These are phyloP conservation scores for Bipolaris cookei DNA, from an alignment of 2,329 filamentous ascomycete genomes.

Conservation along the genomic window DNA sequence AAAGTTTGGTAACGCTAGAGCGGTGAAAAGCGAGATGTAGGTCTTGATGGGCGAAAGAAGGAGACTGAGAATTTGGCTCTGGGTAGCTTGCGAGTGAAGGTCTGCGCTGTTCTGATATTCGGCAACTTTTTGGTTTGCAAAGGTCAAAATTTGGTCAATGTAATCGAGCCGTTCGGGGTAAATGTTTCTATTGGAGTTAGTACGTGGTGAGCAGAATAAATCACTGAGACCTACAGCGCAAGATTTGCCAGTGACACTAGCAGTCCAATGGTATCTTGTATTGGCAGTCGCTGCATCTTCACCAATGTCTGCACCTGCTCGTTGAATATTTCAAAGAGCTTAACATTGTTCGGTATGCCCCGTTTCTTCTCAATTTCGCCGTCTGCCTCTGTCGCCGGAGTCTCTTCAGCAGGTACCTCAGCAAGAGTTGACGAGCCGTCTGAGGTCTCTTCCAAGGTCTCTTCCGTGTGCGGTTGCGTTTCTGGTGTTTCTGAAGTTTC, in stretches of 20 bases:
- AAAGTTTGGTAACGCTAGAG: slow-evolving; percentile 88
- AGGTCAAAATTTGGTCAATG: slow-evolving; percentile 90
- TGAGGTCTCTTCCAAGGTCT: slow-evolving; percentile 39
- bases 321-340: slow-evolving; percentile 97
- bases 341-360: slow-evolving; percentile 76
- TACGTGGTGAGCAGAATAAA: background rate
- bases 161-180: slow-evolving; percentile 93
- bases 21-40: slow-evolving; percentile 96
- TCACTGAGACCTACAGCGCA: slow-evolving; percentile 65
- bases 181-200: slow-evolving; percentile 68
- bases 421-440: slow-evolving; percentile 37
- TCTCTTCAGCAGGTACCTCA: slow-evolving; percentile 40
- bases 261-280: slow-evolving; percentile 92
- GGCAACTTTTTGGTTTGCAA: slow-evolving; percentile 82
- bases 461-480: slow-evolving; percentile 33
- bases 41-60: slow-evolving; percentile 89
- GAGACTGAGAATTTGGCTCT: slow-evolving; percentile 86
- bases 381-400: slow-evolving; percentile 48
- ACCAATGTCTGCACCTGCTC: slow-evolving; percentile 93
- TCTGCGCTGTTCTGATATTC: slow-evolving; percentile 96
- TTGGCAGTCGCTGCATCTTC: slow-evolving; percentile 85
- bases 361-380: slow-evolving; percentile 55
- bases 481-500: slow-evolving; percentile 30
- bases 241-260: slow-evolving; percentile 93
- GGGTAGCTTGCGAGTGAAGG: slow-evolving; percentile 83